Conservation (phyloP, 176 grass and related monocot genomes). For the Areca catechu region DNA sequence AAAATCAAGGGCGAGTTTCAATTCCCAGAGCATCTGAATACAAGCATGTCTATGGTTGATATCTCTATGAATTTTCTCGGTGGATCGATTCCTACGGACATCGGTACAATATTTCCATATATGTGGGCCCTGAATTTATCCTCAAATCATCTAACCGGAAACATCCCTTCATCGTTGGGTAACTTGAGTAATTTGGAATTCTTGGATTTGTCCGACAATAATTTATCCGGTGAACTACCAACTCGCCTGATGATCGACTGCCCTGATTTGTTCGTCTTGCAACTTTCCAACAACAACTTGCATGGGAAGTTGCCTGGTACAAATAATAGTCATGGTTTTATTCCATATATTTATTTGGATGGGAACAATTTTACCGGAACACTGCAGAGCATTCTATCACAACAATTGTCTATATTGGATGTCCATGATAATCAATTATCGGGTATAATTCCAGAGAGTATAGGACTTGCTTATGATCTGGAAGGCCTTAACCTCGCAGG, state of each 20-base stretch:
- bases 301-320: conserved; percentile 8
- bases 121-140: neutral
- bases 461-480: neutral
- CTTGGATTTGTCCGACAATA: conserved; percentile 23
- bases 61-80: neutral
- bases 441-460: too few species aligned
- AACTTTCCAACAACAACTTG: too few species aligned
- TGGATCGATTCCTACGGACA: conserved; percentile 11
- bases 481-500: neutral
- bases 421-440: too few species aligned
- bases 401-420: too few species aligned
- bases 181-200: neutral
- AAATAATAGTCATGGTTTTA: neutral
- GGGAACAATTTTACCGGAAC: conserved; percentile 7
- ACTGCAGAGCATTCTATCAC: neutral
- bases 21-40: neutral
- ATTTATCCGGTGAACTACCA: conserved; percentile 12
- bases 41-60: neutral
- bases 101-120: conserved; percentile 20
- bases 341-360: neutral
- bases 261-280: neutral
- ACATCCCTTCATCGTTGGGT: conserved; percentile 14
- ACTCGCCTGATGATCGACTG: neutral
- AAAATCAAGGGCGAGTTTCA: conserved; percentile 6
- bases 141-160: conserved; percentile 10